phyloP scores from a whole-genome alignment of 371 early-diverging fungal genomes.

The Quaeritorhiza haematococci region DNA sequence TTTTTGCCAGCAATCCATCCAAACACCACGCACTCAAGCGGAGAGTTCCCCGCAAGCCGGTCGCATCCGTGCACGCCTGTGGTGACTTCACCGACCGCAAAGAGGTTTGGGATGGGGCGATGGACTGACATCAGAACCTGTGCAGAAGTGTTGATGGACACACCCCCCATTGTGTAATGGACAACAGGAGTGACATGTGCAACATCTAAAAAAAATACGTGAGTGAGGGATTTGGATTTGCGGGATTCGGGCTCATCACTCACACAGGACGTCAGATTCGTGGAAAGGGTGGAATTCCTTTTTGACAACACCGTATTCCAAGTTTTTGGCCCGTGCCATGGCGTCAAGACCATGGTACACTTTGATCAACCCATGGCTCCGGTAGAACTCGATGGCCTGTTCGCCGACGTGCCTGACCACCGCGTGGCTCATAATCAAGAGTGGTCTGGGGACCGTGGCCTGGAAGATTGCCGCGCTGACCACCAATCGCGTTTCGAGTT shows the following conservation, averaged over 20 bases:
- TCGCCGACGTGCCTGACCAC: no score
- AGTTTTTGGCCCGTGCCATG: conserved; percentile 66
- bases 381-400: neutral
- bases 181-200: conserved; percentile 79
- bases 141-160: conserved; percentile 66
- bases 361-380: conserved; percentile 45
- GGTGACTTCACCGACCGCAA: conserved; percentile 85
- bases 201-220: conserved; percentile 54
- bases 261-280: conserved; percentile 54
- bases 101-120: conserved; percentile 71
- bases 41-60: conserved; percentile 89
- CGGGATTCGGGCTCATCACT: conserved; percentile 65
- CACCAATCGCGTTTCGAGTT: conserved; percentile 80
- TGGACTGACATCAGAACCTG: conserved; percentile 57
- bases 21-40: conserved; percentile 89
- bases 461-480: conserved; percentile 78
- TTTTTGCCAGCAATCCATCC: conserved; percentile 78
- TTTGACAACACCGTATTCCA: conserved; percentile 51
- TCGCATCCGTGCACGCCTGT: conserved; percentile 92
- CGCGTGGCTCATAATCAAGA: no score
- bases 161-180: conserved; percentile 93
- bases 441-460: no score
- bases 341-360: conserved; percentile 55
- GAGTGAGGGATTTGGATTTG: conserved; percentile 67
- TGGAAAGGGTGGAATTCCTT: conserved; percentile 67